These are phyloP conservation scores for Neonectria coccinea DNA, from an alignment of 2,329 filamentous ascomycete genomes.

Conservation along the genomic window DNA sequence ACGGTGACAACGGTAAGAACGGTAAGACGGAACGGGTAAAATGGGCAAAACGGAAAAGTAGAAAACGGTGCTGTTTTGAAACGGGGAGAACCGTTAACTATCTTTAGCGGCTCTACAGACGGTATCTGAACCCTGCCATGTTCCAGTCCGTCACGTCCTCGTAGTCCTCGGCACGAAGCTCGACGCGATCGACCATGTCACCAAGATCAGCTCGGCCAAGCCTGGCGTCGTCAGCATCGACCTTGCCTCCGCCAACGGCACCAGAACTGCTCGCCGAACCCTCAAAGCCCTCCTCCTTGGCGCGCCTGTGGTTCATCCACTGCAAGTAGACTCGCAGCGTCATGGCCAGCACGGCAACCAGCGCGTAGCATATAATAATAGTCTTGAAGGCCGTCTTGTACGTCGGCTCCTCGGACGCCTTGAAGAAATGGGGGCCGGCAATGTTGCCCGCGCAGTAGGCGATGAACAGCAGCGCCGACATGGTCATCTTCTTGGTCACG, in stretches of 20 bases:
- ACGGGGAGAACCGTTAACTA: too few species aligned
- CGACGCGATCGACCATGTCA: slow-evolving; percentile 11
- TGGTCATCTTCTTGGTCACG: slow-evolving; percentile 71
- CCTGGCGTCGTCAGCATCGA: slow-evolving; percentile 15
- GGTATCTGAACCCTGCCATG: slow-evolving; percentile 69
- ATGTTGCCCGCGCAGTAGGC: slow-evolving; percentile 69
- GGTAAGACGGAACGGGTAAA: too few species aligned
- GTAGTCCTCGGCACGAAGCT: slow-evolving; percentile 53
- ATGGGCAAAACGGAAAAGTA: too few species aligned
- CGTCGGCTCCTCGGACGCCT: slow-evolving; percentile 59
- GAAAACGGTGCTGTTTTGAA: too few species aligned
- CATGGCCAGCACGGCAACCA: slow-evolving; percentile 59
- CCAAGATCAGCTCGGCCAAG: not conserved
- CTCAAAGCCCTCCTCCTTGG: slow-evolving; percentile 56
- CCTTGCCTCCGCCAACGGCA: slow-evolving; percentile 47
- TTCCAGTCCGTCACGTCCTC: slow-evolving; percentile 73
- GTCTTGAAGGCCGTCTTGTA: slow-evolving; percentile 66
- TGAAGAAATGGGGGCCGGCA: slow-evolving; percentile 67
- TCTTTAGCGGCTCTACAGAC: slow-evolving; percentile 50
- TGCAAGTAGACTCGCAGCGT: slow-evolving; percentile 60
- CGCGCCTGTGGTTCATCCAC: slow-evolving; percentile 57
- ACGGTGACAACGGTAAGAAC: too few species aligned
- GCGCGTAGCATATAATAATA: slow-evolving; percentile 67
- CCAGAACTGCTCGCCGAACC: slow-evolving; percentile 53
- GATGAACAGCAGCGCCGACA: slow-evolving; percentile 66